Percentiles rank a stretch among this genome's conserved stretches.
phyloP scores from a whole-genome alignment of 495 filamentous ascomycete genomes.

The Aspergillus egyptiacus region DNA sequence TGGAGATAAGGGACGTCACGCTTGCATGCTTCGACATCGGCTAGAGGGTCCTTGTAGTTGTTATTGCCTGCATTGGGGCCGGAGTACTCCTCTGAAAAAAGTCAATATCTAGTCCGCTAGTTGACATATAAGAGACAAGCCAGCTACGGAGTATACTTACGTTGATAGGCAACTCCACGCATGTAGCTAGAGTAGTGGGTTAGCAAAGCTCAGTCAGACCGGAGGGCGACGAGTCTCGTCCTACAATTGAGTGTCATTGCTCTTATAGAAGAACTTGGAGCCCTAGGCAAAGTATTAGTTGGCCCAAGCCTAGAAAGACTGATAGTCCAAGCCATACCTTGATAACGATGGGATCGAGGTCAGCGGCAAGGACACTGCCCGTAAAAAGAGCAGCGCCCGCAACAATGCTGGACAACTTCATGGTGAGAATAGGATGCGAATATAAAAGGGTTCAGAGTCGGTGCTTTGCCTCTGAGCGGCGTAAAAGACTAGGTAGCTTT shows the following conservation, averaged over 20 bases:
- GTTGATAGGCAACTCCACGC: slow-evolving; percentile 81
- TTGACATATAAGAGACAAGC: not conserved
- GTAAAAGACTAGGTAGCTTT: slow-evolving; percentile 4
- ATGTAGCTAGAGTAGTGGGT: slow-evolving; percentile 50
- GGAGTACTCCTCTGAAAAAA: slow-evolving; percentile 40
- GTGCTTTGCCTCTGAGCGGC: not conserved
- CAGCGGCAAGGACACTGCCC: slow-evolving; percentile 23
- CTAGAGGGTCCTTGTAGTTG: slow-evolving; percentile 60
- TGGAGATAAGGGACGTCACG: slow-evolving; percentile 74
- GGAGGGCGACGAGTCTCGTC: too few relatives aligned
- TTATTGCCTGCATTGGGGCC: slow-evolving; percentile 26
- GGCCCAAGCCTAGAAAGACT: not conserved
- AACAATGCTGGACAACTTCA: slow-evolving; percentile 23
- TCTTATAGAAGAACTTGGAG: slow-evolving; percentile 71
- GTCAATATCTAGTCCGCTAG: slow-evolving; percentile 11
- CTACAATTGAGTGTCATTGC: slow-evolving; percentile 70
- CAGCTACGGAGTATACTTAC: slow-evolving; percentile 25
- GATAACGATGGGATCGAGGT: slow-evolving; percentile 56
- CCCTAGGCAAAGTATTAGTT: slow-evolving; percentile 36
- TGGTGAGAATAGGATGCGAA: slow-evolving; percentile 4
- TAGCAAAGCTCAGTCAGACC: not conserved
- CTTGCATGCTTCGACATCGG: slow-evolving; percentile 57
- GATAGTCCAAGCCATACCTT: slow-evolving; percentile 37
- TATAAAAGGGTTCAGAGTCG: not conserved
- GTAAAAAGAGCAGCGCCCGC: slow-evolving; percentile 20